Base-by-base conservation (phyloP, 345 rosid species). In the Pistacia vera region DNA sequence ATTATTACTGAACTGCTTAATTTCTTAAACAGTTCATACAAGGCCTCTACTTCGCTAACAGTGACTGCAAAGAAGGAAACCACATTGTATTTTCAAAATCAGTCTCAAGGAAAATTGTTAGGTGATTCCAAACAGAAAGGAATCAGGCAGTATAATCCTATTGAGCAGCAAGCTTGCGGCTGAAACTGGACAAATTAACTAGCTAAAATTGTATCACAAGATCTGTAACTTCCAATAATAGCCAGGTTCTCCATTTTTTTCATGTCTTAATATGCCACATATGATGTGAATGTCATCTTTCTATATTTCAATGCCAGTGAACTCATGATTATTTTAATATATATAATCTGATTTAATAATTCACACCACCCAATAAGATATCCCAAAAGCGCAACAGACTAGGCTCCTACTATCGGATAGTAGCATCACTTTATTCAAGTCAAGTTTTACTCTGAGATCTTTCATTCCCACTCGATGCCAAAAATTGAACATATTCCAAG, bases 1-100 rank as follows among this genome's bases (percentile, higher is more conserved):
- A 14, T 89, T 87, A 89, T 68, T 49, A 96, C 89, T 35, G 97
- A 88, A 76, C 92, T 89, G 89, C 98, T 96, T 84, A 96, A 75
- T 81, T 92, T 96, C 88, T 87, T 91, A 76, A 74, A 93, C 3
- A 96, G 91, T 82, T 90, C 95, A 68, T 87, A 83, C 73, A 96
- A 83, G 30, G 98, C 89, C 83, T 90, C 92, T 44, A 96, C 97
- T 87, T 96, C 97, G 70, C 74, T 84, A 38, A 88, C 87, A 0
- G 92, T 87, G 81, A 96, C 99, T 96, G 85, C 85, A 82, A 72
- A 30, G n/a, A 35, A 13, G 30, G 52, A 49, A 60, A 16, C n/a
- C 2, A 51, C 3, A 18, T 63, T 60, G 30, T 38, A 48, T 57
- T 25, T 58, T 71, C 65, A 70, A 18, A 30, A 68, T 63, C 30